Base-by-base conservation (phyloP, 768 basidiomycete species). In the Mycena latifolia region DNA sequence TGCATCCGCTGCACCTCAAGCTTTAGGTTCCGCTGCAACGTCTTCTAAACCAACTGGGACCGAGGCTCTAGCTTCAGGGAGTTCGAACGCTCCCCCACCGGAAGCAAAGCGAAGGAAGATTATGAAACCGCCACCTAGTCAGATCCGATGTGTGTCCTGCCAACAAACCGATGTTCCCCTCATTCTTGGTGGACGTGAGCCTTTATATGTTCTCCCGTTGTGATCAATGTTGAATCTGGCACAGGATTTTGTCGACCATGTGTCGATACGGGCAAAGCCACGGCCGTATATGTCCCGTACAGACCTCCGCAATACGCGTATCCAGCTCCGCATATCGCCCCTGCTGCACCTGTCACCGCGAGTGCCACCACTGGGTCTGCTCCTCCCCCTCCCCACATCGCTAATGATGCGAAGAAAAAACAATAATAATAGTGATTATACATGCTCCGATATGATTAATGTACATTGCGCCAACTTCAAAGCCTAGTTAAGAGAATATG, bases 161-260 rank as follows among this genome's bases (percentile, higher is more conserved):
- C 84, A 85, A 47, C 84, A 86, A 73, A 86, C 84, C 18, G 89
- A 91, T 71, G 92, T 93, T 17, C 92, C 92, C 9, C 80, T 93
- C n/a, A 86, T 92, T 56, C 81, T 89, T 74, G 91, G 91, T 62
- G 92, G 92, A 45, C 84, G 92, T 92, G 69, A 83, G 22, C 31
- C 39, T 14, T 48, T 37, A 22, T 20, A 41, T 6, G 45, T 17
- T 41, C 37, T 29, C 24, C 20, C 27, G 14, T 14, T 35, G 6
- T 3, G 22, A n/a, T 52, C 27, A 25, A 59, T 31, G 28, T 52
- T 52, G 12, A 55, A 24, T 46, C 50, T 57, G 5, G 17, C 5
- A 39, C 56, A 92, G 91, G 89, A 63, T 92, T 84, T 73, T 93
- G 91, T 77, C 86, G 90, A 24, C 84, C 85, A 14, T 92, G 91